phyloP scores from a whole-genome alignment of 2,329 filamentous ascomycete species.

The Cercospora sojina region DNA sequence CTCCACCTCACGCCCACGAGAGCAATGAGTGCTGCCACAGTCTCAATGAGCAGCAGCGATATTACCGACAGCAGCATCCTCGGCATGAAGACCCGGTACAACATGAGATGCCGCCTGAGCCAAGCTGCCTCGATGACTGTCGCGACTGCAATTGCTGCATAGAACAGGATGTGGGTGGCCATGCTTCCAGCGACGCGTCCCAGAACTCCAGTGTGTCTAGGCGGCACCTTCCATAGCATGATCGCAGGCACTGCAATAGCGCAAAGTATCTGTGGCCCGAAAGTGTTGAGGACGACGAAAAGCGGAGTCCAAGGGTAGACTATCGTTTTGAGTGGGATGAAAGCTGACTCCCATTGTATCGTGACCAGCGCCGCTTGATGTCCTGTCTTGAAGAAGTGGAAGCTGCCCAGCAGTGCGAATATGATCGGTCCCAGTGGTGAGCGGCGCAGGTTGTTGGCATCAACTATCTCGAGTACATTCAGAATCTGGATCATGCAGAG shows the following conservation, averaged over 20 bases:
- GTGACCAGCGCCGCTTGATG: slow-evolving; percentile 84
- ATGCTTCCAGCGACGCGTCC: slow-evolving; percentile 69
- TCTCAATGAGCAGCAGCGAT: slow-evolving; percentile 72
- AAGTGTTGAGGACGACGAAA: slow-evolving; percentile 79
- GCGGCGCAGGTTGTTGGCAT: slow-evolving; percentile 60
- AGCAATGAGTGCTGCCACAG: slow-evolving; percentile 69
- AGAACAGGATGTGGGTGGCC: slow-evolving; percentile 75
- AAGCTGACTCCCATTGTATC: slow-evolving; percentile 95
- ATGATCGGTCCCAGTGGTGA: slow-evolving; percentile 79
- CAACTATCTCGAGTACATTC: slow-evolving; percentile 65
- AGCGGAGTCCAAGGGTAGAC: slow-evolving; percentile 88
- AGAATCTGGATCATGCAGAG: slow-evolving; percentile 87
- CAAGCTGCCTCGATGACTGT: slow-evolving; percentile 90
- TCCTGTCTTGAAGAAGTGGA: slow-evolving; percentile 96
- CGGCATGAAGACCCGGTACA: slow-evolving; percentile 90
- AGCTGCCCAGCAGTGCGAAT: slow-evolving; percentile 83
- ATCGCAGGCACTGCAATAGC: slow-evolving; percentile 76
- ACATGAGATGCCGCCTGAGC: slow-evolving; percentile 88
- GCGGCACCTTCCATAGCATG: slow-evolving; percentile 83
- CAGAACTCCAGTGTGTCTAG: slow-evolving; percentile 63
- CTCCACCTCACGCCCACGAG: slow-evolving; percentile 73
- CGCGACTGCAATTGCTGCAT: slow-evolving; percentile 76
- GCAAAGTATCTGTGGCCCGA: slow-evolving; percentile 82
- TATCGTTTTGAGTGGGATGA: slow-evolving; percentile 80
- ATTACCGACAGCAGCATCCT: slow-evolving; percentile 80